Evolutionary conservation across 345 rosid genomes (phyloP), one percentile per base, ranked within the genome.

Genomic region (Rhodomyrtus tomentosa): DNA sequence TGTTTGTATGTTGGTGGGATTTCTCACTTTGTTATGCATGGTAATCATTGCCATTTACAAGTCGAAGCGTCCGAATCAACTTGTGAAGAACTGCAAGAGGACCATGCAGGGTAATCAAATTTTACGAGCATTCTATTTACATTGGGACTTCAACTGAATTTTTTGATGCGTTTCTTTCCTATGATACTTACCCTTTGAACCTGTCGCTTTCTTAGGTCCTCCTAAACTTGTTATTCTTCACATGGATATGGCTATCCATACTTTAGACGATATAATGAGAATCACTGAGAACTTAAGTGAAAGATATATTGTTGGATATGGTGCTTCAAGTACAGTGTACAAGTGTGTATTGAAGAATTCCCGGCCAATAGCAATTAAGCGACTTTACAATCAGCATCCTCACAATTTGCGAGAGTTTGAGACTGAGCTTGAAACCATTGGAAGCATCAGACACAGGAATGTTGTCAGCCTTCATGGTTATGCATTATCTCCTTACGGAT

Each of bases 291-390:
- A 97, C 82, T 88, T 97, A 36, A 93, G 83, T 80, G 95, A 95
- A 85, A 97, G 96, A 90, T 94, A 88, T 82, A 89, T 93, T 4
- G 83, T 95, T 48, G 99, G 99, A 38, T 93, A 92, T 72, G 99
- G 99, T 84, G 99, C 99, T 54, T 94, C 98, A 18, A 94, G 99
- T 89, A 95, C 95, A 1, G 98, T 97, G 12, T 97, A 95, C 93
- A 95, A 90, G 86, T 96, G 99, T 83, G 86, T 84, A 9, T 50
- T 93, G 84, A 97, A 97, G 88, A 93, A 86, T 88, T 97, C 98
- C 90, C 93, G 99, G 55, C 94, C 99, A 82, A 87, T 97, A 83
- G 99, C 99, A 81, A 89, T 97, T 82, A 97, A 97, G 95, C 94
- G 96, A 90, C 92, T 94, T 55, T 93, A 91, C 92, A 92, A 89